Base-by-base conservation (phyloP, 768 basidiomycete genomes). In the Phallus indusiatus region DNA sequence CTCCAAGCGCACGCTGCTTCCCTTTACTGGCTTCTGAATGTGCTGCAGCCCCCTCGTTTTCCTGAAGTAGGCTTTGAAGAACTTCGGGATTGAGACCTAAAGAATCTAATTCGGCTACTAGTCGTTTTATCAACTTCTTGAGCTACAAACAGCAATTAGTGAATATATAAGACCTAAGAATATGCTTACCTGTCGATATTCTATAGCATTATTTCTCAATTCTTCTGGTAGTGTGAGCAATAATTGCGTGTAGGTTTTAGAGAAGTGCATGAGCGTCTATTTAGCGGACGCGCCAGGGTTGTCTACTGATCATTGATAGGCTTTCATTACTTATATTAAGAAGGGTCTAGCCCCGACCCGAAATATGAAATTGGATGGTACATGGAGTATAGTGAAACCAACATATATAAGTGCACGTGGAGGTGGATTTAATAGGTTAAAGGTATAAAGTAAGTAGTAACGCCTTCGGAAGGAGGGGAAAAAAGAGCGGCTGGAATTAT, bases 111-210 rank as follows among this genome's bases (percentile, higher is more conserved):
- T 97, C 94, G 10, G 73, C 70, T 0, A 88, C 90, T 37, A 93
- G 81, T 67, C 85, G 79, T 62, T 90, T 88, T 64, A 97, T 94
- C 33, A 94, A 74, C 65, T 89, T 92, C 73, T 97, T 96, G 58
- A 97, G 83, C 88, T 95, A 64, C 34, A 54, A 53, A 22, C 7
- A 34, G 42, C 2, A 20, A 16, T 4, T n/a, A 48, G 58, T 22
- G 22, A 17, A 24, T 28, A 53, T 20, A 21, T 18, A 42, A 24
- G 7, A 17, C 12, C 17, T 5, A 47, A 46, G 48, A 12, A 35
- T 4, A 54, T 14, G 55, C 66, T 55, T 58, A 88, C 90, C 75
- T 85, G 84, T 34, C 88, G 78, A 67, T 96, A 96, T 67, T 93
- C 83, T 56, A 96, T 86, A 0, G 89, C 85, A 68, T 84, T 86